Conservation (phyloP, 805 yeast genomes). For the Candida easanensis region DNA sequence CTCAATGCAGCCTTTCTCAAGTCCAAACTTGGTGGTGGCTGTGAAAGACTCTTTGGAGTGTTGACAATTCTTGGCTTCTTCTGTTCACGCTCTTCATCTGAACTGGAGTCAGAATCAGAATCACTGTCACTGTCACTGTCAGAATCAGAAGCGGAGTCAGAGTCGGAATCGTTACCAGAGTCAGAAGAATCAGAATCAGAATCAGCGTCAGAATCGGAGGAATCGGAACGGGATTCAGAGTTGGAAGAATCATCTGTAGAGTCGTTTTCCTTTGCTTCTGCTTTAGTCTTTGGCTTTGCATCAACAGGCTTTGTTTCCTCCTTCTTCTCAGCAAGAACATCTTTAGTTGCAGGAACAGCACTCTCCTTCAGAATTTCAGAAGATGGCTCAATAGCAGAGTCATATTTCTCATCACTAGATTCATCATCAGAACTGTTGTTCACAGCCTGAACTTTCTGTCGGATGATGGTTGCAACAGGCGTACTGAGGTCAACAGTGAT, state of each 20-base stretch:
- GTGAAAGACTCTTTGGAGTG: constrained; percentile 38
- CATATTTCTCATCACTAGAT: constrained; percentile 2
- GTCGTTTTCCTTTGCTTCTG: background rate
- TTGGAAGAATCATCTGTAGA: background rate
- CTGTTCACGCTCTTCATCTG: constrained; percentile 28
- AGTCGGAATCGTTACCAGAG: constrained; percentile 31
- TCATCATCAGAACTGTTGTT: constrained; percentile 25
- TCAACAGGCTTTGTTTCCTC: background rate
- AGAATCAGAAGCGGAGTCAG: constrained; percentile 26
- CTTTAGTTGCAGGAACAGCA: background rate
- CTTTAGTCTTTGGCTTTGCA: background rate
- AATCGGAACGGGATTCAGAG: constrained; percentile 38
- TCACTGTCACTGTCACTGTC: constrained; percentile 26
- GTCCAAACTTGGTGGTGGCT: constrained; percentile 10
- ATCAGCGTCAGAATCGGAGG: constrained; percentile 40
- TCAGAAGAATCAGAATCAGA: constrained; percentile 32
- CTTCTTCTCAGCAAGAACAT: background rate
- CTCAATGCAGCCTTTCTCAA: constrained; percentile 19
- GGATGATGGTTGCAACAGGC: background rate
- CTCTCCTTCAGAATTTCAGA: background rate
- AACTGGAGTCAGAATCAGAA: constrained; percentile 31
- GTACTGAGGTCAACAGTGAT: background rate
- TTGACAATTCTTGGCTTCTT: constrained; percentile 43
- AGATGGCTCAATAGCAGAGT: constrained; percentile 2
- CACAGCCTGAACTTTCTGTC: background rate